Conservation (phyloP, 495 filamentous ascomycete genomes). For the Neurospora sp. region DNA sequence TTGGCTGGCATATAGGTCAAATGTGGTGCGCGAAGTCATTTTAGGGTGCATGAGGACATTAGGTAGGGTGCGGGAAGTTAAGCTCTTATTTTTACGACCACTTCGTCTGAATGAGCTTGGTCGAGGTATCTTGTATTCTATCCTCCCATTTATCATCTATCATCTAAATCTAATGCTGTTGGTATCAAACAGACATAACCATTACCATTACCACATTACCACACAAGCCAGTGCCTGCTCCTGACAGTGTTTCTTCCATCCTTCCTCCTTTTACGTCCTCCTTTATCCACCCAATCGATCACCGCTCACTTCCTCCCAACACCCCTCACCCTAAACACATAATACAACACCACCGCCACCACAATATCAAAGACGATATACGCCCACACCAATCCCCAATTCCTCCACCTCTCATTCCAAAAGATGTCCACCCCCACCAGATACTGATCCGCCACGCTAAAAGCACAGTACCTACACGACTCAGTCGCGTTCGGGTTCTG, state of each 20-base stretch:
- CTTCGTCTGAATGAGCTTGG: no score
- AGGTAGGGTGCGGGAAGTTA: no score
- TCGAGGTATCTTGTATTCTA: background rate
- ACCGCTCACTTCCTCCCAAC: background rate
- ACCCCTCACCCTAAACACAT: slow-evolving; percentile 36
- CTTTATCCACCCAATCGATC: background rate
- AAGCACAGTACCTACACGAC: slow-evolving; percentile 35
- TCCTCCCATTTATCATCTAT: background rate
- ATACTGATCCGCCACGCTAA: slow-evolving; percentile 38
- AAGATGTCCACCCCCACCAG: slow-evolving; percentile 34
- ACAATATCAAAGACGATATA: slow-evolving; percentile 43
- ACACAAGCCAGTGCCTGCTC: no score
- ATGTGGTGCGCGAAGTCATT: no score
- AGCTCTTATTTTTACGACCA: no score
- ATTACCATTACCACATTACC: background rate
- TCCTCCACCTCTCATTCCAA: slow-evolving; percentile 41
- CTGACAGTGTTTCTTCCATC: no score
- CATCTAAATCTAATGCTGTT: background rate
- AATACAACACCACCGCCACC: slow-evolving; percentile 41
- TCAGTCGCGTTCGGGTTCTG: slow-evolving; percentile 34
- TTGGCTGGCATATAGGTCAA: no score
- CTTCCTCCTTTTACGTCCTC: background rate
- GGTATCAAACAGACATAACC: background rate
- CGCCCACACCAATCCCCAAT: slow-evolving; percentile 44
- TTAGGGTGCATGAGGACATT: no score